These are phyloP conservation scores for Ceratobasidium sp. DNA, from an alignment of 1,284 basidiomycete species.

Conservation along the genomic window DNA sequence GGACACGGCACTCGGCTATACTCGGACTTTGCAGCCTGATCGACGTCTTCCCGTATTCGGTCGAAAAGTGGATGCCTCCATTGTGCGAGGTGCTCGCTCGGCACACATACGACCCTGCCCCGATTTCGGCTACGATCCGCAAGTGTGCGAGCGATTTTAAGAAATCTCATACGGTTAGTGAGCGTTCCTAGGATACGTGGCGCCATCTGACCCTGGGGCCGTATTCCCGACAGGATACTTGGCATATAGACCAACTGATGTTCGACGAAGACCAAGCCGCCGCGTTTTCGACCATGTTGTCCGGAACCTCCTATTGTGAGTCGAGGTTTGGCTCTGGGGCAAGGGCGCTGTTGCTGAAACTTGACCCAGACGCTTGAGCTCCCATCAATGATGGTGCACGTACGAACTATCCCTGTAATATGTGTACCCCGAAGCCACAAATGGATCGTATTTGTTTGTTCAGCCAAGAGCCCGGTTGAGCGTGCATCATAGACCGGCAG, in stretches of 20 bases:
- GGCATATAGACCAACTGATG: constrained; percentile 89
- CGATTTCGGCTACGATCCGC: constrained; percentile 76
- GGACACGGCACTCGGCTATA: constrained; percentile 87
- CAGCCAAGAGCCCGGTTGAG: neutral
- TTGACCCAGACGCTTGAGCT: neutral
- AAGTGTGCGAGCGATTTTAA: constrained; percentile 80
- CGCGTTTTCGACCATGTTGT: constrained; percentile 87
- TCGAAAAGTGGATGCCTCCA: constrained; percentile 77
- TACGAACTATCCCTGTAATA: neutral
- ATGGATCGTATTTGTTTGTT: neutral
- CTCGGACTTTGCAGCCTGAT: constrained; percentile 73
- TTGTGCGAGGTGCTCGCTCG: constrained; percentile 80
- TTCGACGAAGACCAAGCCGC: constrained; percentile 93
- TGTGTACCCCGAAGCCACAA: neutral
- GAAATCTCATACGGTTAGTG: constrained; percentile 69
- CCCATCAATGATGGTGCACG: neutral
- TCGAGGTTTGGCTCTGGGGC: constrained; percentile 20
- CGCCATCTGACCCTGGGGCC: neutral
- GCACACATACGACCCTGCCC: constrained; percentile 83
- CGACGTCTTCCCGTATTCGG: constrained; percentile 68
- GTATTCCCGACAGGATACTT: constrained; percentile 74
- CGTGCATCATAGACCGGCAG: neutral
- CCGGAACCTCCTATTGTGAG: constrained; percentile 90
- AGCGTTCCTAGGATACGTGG: neutral
- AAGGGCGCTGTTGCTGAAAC: neutral